Evolutionary conservation across 169 alveolate species (phyloP).

Genomic region (Plasmodium fragile): DNA sequence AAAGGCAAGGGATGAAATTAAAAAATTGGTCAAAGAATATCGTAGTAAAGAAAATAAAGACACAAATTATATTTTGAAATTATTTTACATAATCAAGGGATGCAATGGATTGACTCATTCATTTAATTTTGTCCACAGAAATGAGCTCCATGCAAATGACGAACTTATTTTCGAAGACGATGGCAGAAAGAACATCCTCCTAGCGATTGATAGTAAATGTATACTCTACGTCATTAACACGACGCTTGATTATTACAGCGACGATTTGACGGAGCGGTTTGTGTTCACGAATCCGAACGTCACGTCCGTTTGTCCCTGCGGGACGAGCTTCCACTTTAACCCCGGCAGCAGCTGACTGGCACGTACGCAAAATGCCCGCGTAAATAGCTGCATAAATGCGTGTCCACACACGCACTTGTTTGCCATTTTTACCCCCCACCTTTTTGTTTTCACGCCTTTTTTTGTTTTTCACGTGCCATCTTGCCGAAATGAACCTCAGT

Average conservation of each 20-base stretch:
- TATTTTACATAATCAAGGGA: constrained; percentile 57
- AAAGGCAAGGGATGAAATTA: constrained; percentile 38
- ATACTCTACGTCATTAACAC: constrained; percentile 58
- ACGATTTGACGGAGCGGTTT: constrained; percentile 60
- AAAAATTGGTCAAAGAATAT: constrained; percentile 9
- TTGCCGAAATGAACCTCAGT: neutral
- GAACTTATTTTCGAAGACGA: constrained; percentile 45
- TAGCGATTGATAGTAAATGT: constrained; percentile 63
- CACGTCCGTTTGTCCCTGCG: constrained; percentile 70
- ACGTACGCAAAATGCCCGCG: neutral
- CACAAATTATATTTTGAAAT: constrained; percentile 11
- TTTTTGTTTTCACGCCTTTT: neutral
- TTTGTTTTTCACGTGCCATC: neutral
- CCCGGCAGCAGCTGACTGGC: neutral
- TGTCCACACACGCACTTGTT: neutral
- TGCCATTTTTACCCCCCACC: neutral
- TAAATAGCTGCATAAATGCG: neutral
- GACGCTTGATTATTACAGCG: constrained; percentile 53
- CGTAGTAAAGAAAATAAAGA: constrained; percentile 24
- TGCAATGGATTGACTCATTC: constrained; percentile 75
- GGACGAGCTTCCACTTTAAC: constrained; percentile 65
- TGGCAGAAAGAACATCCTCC: constrained; percentile 12
- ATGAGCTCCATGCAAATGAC: constrained; percentile 43
- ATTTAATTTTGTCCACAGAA: constrained; percentile 12
- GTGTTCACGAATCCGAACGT: constrained; percentile 66